These are phyloP conservation scores for Paramecium sexaurelia DNA, from an alignment of 73 alveolate genomes.

Conservation along the genomic window DNA sequence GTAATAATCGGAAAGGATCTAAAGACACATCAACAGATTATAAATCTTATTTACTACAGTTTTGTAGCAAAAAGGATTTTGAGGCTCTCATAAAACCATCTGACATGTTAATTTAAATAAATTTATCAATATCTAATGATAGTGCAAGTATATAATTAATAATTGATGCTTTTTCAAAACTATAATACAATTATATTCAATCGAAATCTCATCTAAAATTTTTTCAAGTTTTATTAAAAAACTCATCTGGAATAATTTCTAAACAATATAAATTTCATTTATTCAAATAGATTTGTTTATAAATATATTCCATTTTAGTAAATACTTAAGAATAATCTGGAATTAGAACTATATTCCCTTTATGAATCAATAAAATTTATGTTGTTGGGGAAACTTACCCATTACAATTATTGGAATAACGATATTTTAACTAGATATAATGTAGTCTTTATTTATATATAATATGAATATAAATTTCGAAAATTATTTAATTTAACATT, in stretches of 20 bases:
- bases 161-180: neutral
- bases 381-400: too few relatives aligned
- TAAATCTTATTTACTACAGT: neutral
- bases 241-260: neutral
- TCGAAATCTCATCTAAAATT: neutral
- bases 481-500: too few relatives aligned
- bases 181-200: neutral
- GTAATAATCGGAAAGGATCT: neutral
- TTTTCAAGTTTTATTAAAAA: neutral
- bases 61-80: neutral
- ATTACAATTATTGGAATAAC: too few relatives aligned
- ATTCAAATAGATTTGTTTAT: neutral
- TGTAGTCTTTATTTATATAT: too few relatives aligned
- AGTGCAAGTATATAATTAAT: neutral
- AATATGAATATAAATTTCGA: too few relatives aligned
- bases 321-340: neutral
- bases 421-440: too few relatives aligned
- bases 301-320: neutral
- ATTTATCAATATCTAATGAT: neutral
- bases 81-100: neutral
- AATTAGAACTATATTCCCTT: neutral
- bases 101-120: neutral
- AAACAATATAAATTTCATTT: neutral
- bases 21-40: neutral
- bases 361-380: too few relatives aligned